phyloP scores from a whole-genome alignment of 257 asterid species.

The Solanum tarijense region DNA sequence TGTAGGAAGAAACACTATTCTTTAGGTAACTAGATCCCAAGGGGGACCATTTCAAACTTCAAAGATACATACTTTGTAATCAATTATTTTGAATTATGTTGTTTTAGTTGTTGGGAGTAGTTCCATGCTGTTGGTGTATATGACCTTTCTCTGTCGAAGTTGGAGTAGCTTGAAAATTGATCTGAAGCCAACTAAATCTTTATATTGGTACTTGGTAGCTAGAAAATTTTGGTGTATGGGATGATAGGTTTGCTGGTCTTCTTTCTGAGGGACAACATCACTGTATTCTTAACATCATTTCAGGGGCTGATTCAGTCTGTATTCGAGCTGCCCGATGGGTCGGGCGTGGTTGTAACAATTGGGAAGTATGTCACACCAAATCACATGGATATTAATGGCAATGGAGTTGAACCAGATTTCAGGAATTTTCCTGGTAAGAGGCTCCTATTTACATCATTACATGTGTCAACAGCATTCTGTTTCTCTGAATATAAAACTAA shows the following conservation, averaged over 20 bases:
- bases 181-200: neutral
- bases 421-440: slow-evolving; percentile 64
- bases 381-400: slow-evolving; percentile 79
- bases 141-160: neutral
- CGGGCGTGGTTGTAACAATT: slow-evolving; percentile 86
- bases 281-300: neutral
- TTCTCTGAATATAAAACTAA: neutral
- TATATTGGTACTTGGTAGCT: neutral
- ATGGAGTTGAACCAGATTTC: slow-evolving; percentile 92
- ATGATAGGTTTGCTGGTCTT: neutral
- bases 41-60: neutral
- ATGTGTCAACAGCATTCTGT: neutral
- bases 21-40: neutral
- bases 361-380: slow-evolving; percentile 95
- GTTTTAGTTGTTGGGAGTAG: neutral
- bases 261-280: neutral
- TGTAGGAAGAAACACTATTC: neutral
- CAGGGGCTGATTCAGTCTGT: slow-evolving; percentile 98
- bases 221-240: neutral
- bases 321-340: slow-evolving; percentile 91
- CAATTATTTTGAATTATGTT: neutral
- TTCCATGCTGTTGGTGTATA: neutral
- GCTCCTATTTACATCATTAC: neutral
- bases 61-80: neutral
- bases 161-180: neutral